Base-by-base conservation (phyloP, 106 monocot genomes). In the Platanthera guangdongensis region DNA sequence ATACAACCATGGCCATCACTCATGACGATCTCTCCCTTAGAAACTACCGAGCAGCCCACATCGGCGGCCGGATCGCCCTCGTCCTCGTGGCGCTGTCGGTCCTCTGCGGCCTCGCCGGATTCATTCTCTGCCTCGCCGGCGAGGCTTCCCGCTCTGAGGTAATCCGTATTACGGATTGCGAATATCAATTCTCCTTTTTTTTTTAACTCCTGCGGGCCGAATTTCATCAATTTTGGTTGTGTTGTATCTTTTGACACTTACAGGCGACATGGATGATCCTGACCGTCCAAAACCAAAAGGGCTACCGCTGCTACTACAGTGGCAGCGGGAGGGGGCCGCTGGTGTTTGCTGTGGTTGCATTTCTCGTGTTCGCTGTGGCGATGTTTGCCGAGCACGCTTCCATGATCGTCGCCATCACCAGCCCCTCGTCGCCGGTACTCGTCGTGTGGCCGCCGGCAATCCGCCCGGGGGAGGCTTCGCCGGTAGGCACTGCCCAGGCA, bases 111-210 rank as follows among this genome's bases (percentile, higher is more conserved):
- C 82, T 97, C 77, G 4, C 52, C 19, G 78, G 84, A 52, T 93
- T 97, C 80, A 76, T 97, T 19, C 79, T 93, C 12, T 97, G 84
- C 83, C 87, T 97, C 16, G 82, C 93, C 12, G 90, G 89, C 6
- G 93, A 97, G 81, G 91, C 86, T 46, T 74, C 93, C 21, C 78
- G 87, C 59, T 89, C 93, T 14, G 87, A 97, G 93, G 93, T 91
- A 92, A 14, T 25, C 25, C 6, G 21, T 32, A 71, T 12, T 13
- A 70, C 10, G 1, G 28, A 21, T 18, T 19, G 21, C 19, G 11
- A 60, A 9, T 28, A 3, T 32, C 32, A 10, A 0, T 10, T 67
- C 12, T 2, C 8, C 12, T 53, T 2, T 10, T 2, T 53, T 7
- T 53, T 10, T 53, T 10, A 4, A 53, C 53, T 10, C 8, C 1